Evolutionary conservation across 2,329 filamentous ascomycete species (phyloP), one percentile per base, ranked within the genome.

Genomic region (Microsporum canis): DNA sequence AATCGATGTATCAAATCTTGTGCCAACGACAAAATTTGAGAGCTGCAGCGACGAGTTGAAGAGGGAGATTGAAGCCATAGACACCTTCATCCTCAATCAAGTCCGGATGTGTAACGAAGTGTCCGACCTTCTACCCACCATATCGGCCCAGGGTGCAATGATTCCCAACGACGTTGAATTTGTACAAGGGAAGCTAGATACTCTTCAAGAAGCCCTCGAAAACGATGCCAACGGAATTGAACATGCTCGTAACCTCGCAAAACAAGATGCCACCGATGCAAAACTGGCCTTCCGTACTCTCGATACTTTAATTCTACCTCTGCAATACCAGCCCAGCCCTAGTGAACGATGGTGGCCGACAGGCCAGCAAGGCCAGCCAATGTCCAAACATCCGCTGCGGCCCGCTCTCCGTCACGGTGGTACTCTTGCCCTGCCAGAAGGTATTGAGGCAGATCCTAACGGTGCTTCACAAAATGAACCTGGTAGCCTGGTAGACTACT

Each of bases 11-110:
- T 83, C 83, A 67, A 89, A 88, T 70, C 79, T 97, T 63, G 85
- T 90, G 59, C 87, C 88, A 14, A 95, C 91, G 0, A 96, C 91
- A 2, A 89, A 94, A 64, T 96, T 94, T 78, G 89, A 91, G 71
- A 92, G 96, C 73, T 85, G 96, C 33, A 84, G 88, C 63, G 88
- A 92, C 66, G 84, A 89, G 34, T 79, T 96, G 14, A 90, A 95
- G 70, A 83, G 85, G 64, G 78, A 89, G 66, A 88, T 99, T 64
- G 84, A 89, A 64, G 76, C 80, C 7, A 84, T 95, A 65, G 92
- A 99, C 73, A 82, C 83, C 62, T 84, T 87, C 65, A 92, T 99
- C 67, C 84, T 89, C 68, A 81, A 82, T 60, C 90, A 94, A 71
- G 91, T 95, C 69, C 81, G 82, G 62, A 73, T 78, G 62, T 86